phyloP scores from a whole-genome alignment of 1,284 basidiomycete species.

The Calocybe gambosa region DNA sequence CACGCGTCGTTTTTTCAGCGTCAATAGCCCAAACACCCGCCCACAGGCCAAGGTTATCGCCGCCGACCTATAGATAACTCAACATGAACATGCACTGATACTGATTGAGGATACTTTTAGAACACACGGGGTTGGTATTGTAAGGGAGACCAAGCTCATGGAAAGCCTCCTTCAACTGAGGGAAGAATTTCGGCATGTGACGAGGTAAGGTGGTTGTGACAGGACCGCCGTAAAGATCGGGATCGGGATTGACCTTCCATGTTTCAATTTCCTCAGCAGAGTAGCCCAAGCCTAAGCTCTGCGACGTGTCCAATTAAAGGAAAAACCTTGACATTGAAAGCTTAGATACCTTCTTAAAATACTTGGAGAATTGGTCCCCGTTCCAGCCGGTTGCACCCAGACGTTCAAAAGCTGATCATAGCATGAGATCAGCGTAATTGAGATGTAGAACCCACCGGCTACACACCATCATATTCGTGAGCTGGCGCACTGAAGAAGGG shows the following conservation, averaged over 20 bases:
- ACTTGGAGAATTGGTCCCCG: neutral
- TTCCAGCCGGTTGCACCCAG: neutral
- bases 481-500: neutral
- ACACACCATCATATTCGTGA: neutral
- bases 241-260: neutral
- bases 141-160: neutral
- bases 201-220: neutral
- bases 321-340: too few relatives aligned
- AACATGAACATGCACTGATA: neutral
- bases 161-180: neutral
- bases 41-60: conserved; percentile 8
- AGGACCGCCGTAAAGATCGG: neutral
- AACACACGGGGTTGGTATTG: neutral
- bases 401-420: neutral
- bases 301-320: too few relatives aligned
- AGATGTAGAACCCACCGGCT: neutral
- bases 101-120: too few relatives aligned
- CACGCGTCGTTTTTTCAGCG: neutral
- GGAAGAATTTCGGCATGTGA: neutral
- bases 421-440: too few relatives aligned
- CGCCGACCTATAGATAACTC: neutral
- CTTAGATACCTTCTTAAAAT: neutral
- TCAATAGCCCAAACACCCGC: conserved; percentile 1
- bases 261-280: neutral
- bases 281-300: neutral